Conservation (phyloP, 2,329 filamentous ascomycete genomes). For the Catunica adiposa region DNA sequence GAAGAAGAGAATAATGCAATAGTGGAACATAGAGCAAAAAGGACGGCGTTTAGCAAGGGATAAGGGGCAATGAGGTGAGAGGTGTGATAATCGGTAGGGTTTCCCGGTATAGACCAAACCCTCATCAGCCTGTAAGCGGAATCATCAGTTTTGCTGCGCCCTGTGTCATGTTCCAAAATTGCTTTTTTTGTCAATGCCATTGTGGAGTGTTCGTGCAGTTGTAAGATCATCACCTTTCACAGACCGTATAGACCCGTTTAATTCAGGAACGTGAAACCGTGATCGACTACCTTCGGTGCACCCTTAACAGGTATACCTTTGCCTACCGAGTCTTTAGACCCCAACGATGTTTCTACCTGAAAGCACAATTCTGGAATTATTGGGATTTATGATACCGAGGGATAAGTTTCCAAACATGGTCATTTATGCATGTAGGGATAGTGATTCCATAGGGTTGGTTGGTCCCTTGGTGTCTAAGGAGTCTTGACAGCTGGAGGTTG, state of each 20-base stretch:
- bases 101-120: too few species aligned
- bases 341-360: not conserved
- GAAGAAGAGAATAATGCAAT: too few species aligned
- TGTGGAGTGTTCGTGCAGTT: not conserved
- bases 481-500: not conserved
- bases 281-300: not conserved
- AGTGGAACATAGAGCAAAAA: not conserved
- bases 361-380: not conserved
- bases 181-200: not conserved
- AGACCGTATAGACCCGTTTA: not conserved
- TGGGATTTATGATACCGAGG: too few species aligned
- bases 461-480: too few species aligned
- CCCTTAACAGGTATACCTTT: not conserved
- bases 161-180: not conserved
- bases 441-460: too few species aligned
- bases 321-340: not conserved
- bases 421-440: too few species aligned
- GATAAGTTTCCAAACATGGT: too few species aligned
- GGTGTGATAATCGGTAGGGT: not conserved
- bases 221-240: not conserved
- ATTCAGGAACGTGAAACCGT: not conserved
- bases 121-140: not conserved
- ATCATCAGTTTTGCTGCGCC: not conserved
- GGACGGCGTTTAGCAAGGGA: not conserved
- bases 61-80: not conserved